phyloP scores from a whole-genome alignment of 2,329 filamentous ascomycete genomes.

The Cladophialophora chaetospira region DNA sequence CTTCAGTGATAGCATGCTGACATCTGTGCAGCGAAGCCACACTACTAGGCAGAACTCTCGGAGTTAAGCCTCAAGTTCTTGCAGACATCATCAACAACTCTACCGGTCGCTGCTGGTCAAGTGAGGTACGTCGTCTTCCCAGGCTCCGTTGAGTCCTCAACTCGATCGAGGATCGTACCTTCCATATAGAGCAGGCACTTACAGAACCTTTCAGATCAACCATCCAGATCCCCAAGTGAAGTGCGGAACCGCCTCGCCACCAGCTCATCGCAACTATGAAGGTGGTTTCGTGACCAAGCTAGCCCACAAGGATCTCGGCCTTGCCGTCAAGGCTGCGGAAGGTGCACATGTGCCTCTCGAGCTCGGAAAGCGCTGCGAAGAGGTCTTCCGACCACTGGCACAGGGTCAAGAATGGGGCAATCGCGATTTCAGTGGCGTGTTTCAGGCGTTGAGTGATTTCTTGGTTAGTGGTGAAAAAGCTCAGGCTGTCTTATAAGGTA shows the following conservation, averaged over 20 bases:
- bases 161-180: not conserved
- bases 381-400: not conserved
- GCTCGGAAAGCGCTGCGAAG: not conserved
- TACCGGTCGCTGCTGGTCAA: conserved; percentile 5
- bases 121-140: conserved; percentile 1
- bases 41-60: conserved; percentile 1
- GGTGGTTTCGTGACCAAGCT: conserved; percentile 5
- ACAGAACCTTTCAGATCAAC: conserved; percentile 1
- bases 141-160: not conserved
- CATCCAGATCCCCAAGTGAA: not conserved
- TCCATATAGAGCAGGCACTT: not conserved
- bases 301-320: conserved; percentile 2
- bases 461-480: not conserved
- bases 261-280: not conserved
- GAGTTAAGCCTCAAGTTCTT: not conserved
- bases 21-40: not conserved
- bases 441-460: not conserved
- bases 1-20: not conserved
- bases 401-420: not conserved
- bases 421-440: conserved; percentile 1
- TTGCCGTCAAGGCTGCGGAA: conserved; percentile 1
- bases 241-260: not conserved
- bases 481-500: not conserved
- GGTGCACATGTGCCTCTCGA: not conserved
- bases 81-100: conserved; percentile 6